These are phyloP conservation scores for Circinella minor DNA, from an alignment of 371 early-diverging fungal genomes.

Conservation along the genomic window DNA sequence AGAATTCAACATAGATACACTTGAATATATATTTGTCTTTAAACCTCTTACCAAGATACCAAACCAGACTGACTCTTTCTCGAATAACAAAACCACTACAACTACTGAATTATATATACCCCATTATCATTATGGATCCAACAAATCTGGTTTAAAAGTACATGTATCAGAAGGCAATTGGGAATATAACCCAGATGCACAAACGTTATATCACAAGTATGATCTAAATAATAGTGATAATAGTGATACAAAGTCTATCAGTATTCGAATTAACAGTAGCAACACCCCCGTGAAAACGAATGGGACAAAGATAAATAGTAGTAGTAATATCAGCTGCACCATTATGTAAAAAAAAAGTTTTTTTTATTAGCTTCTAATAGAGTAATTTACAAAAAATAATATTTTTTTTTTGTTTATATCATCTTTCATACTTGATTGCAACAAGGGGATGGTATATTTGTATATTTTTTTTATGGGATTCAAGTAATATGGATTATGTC, in stretches of 20 bases:
- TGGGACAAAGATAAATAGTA: too few relatives aligned
- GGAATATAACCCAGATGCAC: slow-evolving; percentile 10
- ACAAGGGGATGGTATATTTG: too few relatives aligned
- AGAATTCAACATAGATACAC: slow-evolving; percentile 61
- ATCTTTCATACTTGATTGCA: too few relatives aligned
- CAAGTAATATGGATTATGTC: too few relatives aligned
- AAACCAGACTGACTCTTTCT: background rate
- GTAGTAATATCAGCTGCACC: too few relatives aligned
- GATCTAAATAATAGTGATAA: background rate
- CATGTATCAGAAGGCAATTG: slow-evolving; percentile 10
- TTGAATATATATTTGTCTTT: slow-evolving; percentile 66
- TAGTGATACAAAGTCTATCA: background rate
- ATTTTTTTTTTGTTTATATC: too few relatives aligned
- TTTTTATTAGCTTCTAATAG: too few relatives aligned
- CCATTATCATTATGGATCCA: slow-evolving; percentile 14
- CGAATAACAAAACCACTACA: background rate
- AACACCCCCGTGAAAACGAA: too few relatives aligned
- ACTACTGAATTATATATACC: slow-evolving; percentile 18
- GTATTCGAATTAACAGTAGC: background rate
- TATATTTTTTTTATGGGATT: too few relatives aligned
- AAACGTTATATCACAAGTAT: slow-evolving; percentile 14
- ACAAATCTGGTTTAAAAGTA: slow-evolving; percentile 1
- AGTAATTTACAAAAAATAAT: too few relatives aligned
- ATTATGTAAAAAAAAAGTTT: too few relatives aligned
- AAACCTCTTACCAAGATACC: slow-evolving; percentile 22